Evolutionary conservation across 2,329 filamentous ascomycete species (phyloP), one percentile per base, ranked within the genome.

Genomic region (Epichloe coenophiala): DNA sequence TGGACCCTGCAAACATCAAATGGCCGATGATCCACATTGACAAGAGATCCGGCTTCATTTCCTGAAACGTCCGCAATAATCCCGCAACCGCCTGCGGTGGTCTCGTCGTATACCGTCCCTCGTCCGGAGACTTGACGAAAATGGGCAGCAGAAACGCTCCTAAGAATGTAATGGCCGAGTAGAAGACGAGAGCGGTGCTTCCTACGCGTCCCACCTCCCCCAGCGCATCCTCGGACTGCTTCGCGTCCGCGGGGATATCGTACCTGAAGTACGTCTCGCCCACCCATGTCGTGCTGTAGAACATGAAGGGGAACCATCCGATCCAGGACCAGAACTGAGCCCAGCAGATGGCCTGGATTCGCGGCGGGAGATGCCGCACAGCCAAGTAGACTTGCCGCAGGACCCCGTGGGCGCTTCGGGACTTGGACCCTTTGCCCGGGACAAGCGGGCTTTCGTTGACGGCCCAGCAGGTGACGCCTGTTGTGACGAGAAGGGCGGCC

Each of bases 281-380:
- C 4, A 98, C 87, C 87, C 91, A 98, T 0, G 93, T 97, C 35
- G 88, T 94, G 65, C 86, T 87, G 71, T 97, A 98, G 71, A 98
- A 95, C 41, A 95, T 78, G 68, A 97, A 96, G 0, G 93, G 93
- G 62, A 96, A 98, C 91, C 91, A 97, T 56, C 89, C 91, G 58
- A 97, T 95, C 91, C 93, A 97, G 21, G 86, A 84, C 90, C 90
- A 98, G 65, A 97, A 95, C 58, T 95, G 88, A 7, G 90, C 84
- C 78, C 87, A 89, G 71, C 93, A 97, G 57, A 97, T 96, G 31
- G 86, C 87, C 61, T 85, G 82, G 54, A 97, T 94, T 9, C 88
- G 82, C 44, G 83, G 83, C 2, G 93, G 91, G 1, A 97, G 75
- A 55, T 89, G 77, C 51, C 83, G 74, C 1, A 91, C 79, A 0